These are phyloP conservation scores for Pseudozyma tsukubaensis DNA, from an alignment of 1,284 basidiomycete species.

Conservation along the genomic window DNA sequence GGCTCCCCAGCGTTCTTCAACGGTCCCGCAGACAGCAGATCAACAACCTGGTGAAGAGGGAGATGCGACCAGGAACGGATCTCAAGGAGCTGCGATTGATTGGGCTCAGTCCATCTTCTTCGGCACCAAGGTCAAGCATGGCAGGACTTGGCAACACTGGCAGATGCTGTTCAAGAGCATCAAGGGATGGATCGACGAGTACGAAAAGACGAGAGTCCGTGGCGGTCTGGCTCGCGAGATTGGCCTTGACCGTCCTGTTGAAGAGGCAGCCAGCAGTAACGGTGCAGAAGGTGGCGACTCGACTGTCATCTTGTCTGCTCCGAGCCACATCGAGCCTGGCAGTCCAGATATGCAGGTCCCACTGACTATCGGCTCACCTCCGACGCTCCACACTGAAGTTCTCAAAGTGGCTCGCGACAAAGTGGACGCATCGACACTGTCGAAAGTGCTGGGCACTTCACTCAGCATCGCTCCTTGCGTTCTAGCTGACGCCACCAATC, in stretches of 20 bases:
- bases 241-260: conserved; percentile 34
- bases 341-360: conserved; percentile 29
- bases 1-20: conserved; percentile 24
- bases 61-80: not conserved
- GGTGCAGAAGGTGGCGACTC: conserved; percentile 3
- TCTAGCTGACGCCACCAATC: conserved; percentile 47
- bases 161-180: conserved; percentile 54
- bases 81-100: not conserved
- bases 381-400: conserved; percentile 21
- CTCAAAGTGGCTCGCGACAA: conserved; percentile 31
- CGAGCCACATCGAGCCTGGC: conserved; percentile 19
- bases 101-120: conserved; percentile 35
- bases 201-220: conserved; percentile 58
- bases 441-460: conserved; percentile 36
- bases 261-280: not conserved
- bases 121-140: conserved; percentile 27
- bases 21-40: conserved; percentile 10
- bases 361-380: conserved; percentile 36
- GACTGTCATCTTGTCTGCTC: conserved; percentile 25
- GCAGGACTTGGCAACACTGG: conserved; percentile 64
- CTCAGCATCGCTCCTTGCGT: conserved; percentile 54
- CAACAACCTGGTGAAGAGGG: not conserved
- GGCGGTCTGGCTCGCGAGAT: conserved; percentile 57
- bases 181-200: conserved; percentile 60
- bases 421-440: conserved; percentile 32